These are phyloP conservation scores for Brasenia schreberi DNA, from an alignment of 164 flowering plant species.

Conservation along the genomic window DNA sequence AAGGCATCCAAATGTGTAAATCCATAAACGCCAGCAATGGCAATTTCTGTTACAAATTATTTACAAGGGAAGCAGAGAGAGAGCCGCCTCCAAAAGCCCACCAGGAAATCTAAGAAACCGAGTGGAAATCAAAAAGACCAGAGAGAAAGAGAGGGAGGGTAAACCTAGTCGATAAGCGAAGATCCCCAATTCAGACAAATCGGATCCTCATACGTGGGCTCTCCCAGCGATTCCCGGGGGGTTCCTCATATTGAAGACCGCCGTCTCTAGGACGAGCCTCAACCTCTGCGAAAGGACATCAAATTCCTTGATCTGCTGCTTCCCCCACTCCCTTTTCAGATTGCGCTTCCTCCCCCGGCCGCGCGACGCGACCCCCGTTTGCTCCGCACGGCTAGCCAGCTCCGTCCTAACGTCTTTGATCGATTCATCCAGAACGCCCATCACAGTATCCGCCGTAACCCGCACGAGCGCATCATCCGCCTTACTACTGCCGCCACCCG, in stretches of 20 bases:
- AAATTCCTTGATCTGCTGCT: constrained; percentile 36
- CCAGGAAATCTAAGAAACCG: background rate
- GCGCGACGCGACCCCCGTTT: background rate
- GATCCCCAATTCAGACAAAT: too few relatives aligned
- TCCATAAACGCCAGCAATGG: background rate
- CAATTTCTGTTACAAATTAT: background rate
- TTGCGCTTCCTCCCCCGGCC: constrained; percentile 8
- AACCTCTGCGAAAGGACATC: constrained; percentile 37
- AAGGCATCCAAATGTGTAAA: too few relatives aligned
- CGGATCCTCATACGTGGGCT: too few relatives aligned
- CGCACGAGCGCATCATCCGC: constrained; percentile 5
- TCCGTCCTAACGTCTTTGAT: constrained; percentile 10
- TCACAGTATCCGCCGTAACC: constrained; percentile 7
- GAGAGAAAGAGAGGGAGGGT: background rate
- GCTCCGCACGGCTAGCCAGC: constrained; percentile 7
- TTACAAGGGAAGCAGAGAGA: background rate
- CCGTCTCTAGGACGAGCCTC: constrained; percentile 46
- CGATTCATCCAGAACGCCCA: constrained; percentile 16
- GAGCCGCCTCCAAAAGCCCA: background rate
- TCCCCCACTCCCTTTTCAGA: constrained; percentile 28
- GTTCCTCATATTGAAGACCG: background rate
- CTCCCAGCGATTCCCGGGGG: background rate
- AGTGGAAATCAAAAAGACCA: background rate
- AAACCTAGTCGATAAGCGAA: background rate
- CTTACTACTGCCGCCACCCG: constrained; percentile 1